phyloP scores from a whole-genome alignment of 2,329 filamentous ascomycete species.

The Cercospora sp. region DNA sequence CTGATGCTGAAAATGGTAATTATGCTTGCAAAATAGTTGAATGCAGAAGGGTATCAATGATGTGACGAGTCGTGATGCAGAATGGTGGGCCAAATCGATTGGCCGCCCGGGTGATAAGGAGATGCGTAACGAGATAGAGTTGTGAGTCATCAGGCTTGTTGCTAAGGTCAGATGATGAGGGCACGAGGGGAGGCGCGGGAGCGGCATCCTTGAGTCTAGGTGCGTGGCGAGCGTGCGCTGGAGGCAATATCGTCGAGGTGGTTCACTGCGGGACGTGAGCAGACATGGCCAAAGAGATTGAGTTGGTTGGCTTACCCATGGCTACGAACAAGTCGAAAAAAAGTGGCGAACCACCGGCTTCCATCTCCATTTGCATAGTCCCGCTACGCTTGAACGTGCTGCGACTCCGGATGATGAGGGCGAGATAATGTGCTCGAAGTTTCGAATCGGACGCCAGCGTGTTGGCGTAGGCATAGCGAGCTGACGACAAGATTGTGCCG shows the following conservation, averaged over 20 bases:
- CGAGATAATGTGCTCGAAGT: conserved; percentile 84
- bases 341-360: conserved; percentile 71
- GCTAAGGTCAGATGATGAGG: neutral
- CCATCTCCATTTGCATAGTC: conserved; percentile 96
- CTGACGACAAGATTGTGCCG: conserved; percentile 79
- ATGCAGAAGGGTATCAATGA: conserved; percentile 6
- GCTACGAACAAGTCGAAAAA: conserved; percentile 96
- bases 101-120: neutral
- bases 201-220: conserved; percentile 4
- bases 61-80: neutral
- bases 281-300: neutral
- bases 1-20: neutral
- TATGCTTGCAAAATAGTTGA: neutral
- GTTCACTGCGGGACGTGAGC: conserved; percentile 10
- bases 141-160: neutral
- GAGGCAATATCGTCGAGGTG: conserved; percentile 34
- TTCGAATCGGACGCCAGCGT: conserved; percentile 91
- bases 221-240: conserved; percentile 29
- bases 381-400: conserved; percentile 89
- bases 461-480: conserved; percentile 85
- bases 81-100: neutral
- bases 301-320: conserved; percentile 58
- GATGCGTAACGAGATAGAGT: conserved; percentile 1
- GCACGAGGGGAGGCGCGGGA: neutral
- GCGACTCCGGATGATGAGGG: conserved; percentile 84